Evolutionary conservation across 106 monocot genomes (phyloP).

Genomic region (Agapanthus africanus): DNA sequence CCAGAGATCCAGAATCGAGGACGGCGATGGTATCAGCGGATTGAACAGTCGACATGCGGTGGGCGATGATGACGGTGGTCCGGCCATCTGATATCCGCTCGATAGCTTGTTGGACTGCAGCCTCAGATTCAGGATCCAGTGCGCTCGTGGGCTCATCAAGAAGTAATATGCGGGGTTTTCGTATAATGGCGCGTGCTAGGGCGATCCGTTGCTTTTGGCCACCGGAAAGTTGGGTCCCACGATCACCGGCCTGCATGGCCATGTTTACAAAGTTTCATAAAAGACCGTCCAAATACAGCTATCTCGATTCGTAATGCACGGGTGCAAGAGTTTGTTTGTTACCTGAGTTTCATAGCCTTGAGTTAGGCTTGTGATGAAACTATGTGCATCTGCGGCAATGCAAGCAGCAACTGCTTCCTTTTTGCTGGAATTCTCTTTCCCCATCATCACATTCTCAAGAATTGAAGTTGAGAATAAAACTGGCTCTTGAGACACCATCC

Average conservation of each 20-base stretch:
- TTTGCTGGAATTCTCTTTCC: conserved; percentile 25
- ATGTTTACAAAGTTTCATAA: too few species aligned
- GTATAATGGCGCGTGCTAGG: conserved; percentile 16
- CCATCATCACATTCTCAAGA: conserved; percentile 40
- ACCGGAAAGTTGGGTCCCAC: conserved; percentile 26
- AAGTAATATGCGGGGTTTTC: conserved; percentile 23
- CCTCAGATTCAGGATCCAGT: conserved; percentile 25
- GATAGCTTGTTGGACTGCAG: conserved; percentile 22
- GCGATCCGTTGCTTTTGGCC: conserved; percentile 27
- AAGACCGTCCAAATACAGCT: too few species aligned
- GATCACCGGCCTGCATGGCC: conserved; percentile 23
- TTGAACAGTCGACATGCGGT: conserved; percentile 28
- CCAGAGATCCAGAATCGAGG: conserved; percentile 16
- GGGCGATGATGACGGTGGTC: conserved; percentile 27
- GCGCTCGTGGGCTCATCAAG: conserved; percentile 37
- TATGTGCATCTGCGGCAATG: conserved; percentile 22
- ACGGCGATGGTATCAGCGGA: conserved; percentile 21
- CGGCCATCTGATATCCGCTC: conserved; percentile 12
- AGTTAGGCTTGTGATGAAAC: conserved; percentile 27
- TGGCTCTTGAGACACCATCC: conserved; percentile 37
- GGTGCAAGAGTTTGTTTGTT: too few species aligned
- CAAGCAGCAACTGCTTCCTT: conserved; percentile 29
- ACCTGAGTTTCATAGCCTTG: conserved; percentile 39
- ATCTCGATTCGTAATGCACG: too few species aligned
- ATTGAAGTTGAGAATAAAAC: conserved; percentile 27